Evolutionary conservation across 768 basidiomycete genomes (phyloP), one percentile per base, ranked within the genome.

Genomic region (Sporobolomyces roseus): DNA sequence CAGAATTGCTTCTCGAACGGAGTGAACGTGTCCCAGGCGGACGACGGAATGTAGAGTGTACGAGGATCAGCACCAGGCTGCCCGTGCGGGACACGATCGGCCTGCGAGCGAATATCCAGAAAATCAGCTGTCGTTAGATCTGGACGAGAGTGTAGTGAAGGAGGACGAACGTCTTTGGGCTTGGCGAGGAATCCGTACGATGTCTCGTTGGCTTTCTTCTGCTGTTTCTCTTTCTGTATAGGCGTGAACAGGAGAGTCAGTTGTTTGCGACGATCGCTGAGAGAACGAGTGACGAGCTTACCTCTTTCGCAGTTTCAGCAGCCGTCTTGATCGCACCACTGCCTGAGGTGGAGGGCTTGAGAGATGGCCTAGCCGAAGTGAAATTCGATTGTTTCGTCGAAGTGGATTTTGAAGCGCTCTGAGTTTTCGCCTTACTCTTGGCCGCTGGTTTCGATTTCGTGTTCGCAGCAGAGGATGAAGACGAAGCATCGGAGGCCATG

Each of bases 1-100:
- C 83, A 82, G 74, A 78, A 79, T 72, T 91, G 92, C 74, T 87
- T 92, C 80, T 99, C 96, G 77, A 99, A 99, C 0, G 93, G 92
- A 3, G 93, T 94, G 75, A 99, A 94, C 0, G 81, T 81, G 32
- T 81, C 81, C 91, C 93, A 94, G 0, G 86, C 85, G 49, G 81
- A 83, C 33, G 83, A 78, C 0, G 93, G 93, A 60, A 99, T 84
- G 76, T 83, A 85, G 36, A 98, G 78, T 0, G 96, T 96, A 55
- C 93, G 82, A 9, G 90, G 90, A 75, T 99, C 94, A 75, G 97
- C 98, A 19, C 87, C 85, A 0, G 88, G 85, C 69, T 94, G 85
- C n/a, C 84, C 85, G 30, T 90, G 90, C 63, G 83, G 81, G 56
- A 85, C 81, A 1, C 87, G 85, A 73, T 96, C 91, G 83, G 88